Evolutionary conservation across 192 early-diverging fungal species (phyloP), one percentile per base, ranked within the genome.

Genomic region (Cladochytrium replicatum): DNA sequence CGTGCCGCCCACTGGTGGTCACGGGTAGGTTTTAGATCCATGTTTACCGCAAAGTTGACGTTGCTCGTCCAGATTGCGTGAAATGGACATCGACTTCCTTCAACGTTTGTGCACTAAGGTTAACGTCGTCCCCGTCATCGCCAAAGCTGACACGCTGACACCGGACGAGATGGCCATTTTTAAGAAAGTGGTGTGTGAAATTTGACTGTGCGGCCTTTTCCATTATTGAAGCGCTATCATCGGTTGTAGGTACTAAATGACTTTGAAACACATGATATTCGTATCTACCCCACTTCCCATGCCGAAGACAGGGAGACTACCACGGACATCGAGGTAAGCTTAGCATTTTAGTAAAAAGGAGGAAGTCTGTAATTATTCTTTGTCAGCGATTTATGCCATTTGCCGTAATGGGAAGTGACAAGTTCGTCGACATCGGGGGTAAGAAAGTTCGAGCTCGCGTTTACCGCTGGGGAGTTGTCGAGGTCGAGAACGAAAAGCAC

Each of bases 81-180:
- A 72, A 22, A 39, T 75, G 6, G 93, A 97, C 58, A 80, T 92
- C 52, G 89, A 93, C 61, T 76, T 97, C 62, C 86, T 99, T 85
- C 80, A 78, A 60, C 81, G 87, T 6, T 63, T 99, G 38, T 91
- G 89, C 62, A 82, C 78, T 50, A 83, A 86, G 50, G 88, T 88
- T 60, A 99, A 99, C 57, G 84, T 99, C 24, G 90, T 97, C 48
- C 96, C 96, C 17, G 84, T 94, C n/a, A 81, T 99, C 60, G 92
- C 84, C 43, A 88, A 88, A 47, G 82, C 92, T 2, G 96, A 99
- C 70, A 82, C 90, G 15, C 74, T 97, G 43, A 90, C 91, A 17
- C 81, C 85, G 8, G 71, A 78, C 39, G 95, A 98, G 63, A 59
- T 90, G 43, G 61, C 74, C 4, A 71, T 78, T 31, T 98, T 92